These are phyloP conservation scores for Paramyrothecium sp. DNA, from an alignment of 2,329 filamentous ascomycete species.

Conservation along the genomic window DNA sequence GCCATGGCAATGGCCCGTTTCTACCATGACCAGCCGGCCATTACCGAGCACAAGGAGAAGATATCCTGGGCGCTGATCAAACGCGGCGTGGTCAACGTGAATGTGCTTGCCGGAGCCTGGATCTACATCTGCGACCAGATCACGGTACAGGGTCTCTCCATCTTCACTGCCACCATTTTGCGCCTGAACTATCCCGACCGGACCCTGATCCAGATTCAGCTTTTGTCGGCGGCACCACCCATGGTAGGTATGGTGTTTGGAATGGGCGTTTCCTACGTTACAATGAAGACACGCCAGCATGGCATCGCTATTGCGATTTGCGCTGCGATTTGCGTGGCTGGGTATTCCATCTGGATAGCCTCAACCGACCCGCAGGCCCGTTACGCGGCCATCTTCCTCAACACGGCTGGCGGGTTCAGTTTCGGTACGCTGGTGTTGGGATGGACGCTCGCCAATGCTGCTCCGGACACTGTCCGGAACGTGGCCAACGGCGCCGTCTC, in stretches of 20 bases:
- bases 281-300: slow-evolving; percentile 22
- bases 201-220: slow-evolving; percentile 20
- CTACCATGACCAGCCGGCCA: slow-evolving; percentile 24
- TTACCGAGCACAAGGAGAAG: slow-evolving; percentile 42
- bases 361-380: slow-evolving; percentile 19
- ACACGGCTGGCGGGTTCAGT: slow-evolving; percentile 21
- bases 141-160: slow-evolving; percentile 52
- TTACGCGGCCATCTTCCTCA: slow-evolving; percentile 24
- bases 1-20: slow-evolving; percentile 53
- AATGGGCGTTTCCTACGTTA: slow-evolving; percentile 20
- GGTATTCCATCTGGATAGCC: slow-evolving; percentile 23
- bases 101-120: slow-evolving; percentile 22
- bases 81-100: slow-evolving; percentile 42
- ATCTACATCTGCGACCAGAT: slow-evolving; percentile 59
- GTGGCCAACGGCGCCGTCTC: slow-evolving; percentile 23
- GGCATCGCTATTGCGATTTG: slow-evolving; percentile 20
- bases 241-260: slow-evolving; percentile 20
- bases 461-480: slow-evolving; percentile 22
- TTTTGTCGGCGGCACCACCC: slow-evolving; percentile 20
- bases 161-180: slow-evolving; percentile 50
- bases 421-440: slow-evolving; percentile 19
- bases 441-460: slow-evolving; percentile 24
- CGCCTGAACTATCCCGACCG: slow-evolving; percentile 22
- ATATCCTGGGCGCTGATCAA: slow-evolving; percentile 48
- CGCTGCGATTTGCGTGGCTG: slow-evolving; percentile 17